Percentiles rank a stretch among this genome's conserved stretches.
Conservation (phyloP, 1,284 basidiomycete genomes). For the Schizophyllum commune region DNA sequence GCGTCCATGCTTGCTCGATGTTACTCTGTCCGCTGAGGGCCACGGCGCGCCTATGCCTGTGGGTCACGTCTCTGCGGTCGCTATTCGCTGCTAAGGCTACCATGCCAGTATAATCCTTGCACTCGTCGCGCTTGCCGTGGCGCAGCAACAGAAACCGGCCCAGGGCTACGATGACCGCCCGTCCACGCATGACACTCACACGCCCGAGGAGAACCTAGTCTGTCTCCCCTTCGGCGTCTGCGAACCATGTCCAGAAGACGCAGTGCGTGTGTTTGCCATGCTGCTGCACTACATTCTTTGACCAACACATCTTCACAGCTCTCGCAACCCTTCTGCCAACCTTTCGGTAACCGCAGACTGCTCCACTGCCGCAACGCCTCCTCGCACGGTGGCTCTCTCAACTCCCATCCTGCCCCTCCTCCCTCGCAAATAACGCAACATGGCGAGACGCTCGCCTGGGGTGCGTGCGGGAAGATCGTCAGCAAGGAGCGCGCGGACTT, state of each 20-base stretch:
- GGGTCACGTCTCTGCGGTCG: background rate
- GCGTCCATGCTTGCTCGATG: background rate
- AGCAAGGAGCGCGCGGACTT: slow-evolving; percentile 75
- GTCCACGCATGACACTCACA: background rate
- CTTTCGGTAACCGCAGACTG: slow-evolving; percentile 82
- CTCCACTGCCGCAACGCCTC: slow-evolving; percentile 65
- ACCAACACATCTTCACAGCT: slow-evolving; percentile 38
- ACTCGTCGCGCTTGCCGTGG: background rate
- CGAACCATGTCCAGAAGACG: slow-evolving; percentile 74
- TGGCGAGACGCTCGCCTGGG: slow-evolving; percentile 80
- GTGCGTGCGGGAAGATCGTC: slow-evolving; percentile 81
- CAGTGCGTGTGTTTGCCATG: slow-evolving; percentile 41
- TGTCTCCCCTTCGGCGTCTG: slow-evolving; percentile 78
- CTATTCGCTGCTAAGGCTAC: background rate
- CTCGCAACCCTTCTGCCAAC: slow-evolving; percentile 81
- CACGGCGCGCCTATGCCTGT: background rate
- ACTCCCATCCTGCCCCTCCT: slow-evolving; percentile 12
- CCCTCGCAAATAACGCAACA: slow-evolving; percentile 18
- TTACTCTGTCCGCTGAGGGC: background rate
- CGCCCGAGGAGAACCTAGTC: slow-evolving; percentile 13
- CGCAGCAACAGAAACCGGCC: background rate
- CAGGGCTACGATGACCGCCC: background rate
- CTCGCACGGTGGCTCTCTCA: slow-evolving; percentile 8
- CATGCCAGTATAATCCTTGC: background rate
- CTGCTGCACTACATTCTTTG: slow-evolving; percentile 1